Base-by-base conservation (phyloP, 1,284 basidiomycete genomes). In the Ustilago curta region DNA sequence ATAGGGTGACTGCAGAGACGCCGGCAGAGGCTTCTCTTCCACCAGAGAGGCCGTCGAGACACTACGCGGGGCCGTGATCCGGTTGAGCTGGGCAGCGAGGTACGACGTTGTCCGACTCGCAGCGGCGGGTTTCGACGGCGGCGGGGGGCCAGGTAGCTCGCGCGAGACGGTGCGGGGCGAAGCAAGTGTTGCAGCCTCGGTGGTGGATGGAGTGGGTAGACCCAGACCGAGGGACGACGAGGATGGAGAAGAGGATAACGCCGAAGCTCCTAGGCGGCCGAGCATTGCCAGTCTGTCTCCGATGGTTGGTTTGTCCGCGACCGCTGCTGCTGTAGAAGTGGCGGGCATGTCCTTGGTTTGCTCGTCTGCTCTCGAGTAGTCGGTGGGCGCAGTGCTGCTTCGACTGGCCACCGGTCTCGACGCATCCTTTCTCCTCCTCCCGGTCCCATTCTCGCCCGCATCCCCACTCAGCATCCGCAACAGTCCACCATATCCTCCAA, bases 201-300 rank as follows among this genome's bases (percentile, higher is more conserved):
- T 14, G 18, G 31, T 32, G 25, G 29, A 7, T 1, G 48, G 16
- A n/a, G 59, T 45, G 16, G 57, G 48, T n/a, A 52, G 40, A 32
- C 63, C 57, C 8, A 59, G 11, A 6, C 63, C 63, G 18, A 64
- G 19, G 7, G 57, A 51, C 7, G 53, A 49, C 21, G 64, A 52
- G 21, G 31, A 32, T 32, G 58, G 51, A 2, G 57, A 65, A 19
- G 61, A 59, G 12, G 57, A 55, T 39, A 53, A 39, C 7, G 51
- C 51, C 6, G 51, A 42, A 2, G 50, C 19, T 21, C 62, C 54
- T 19, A 84, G 48, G 27, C 77, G 70, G 6, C 82, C 79, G 11
- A 85, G 71, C 16, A 89, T 89, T 3, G 92, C 91, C 70, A 94
- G 85, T 19, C 64, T 42, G 21, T 63, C 60, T 3, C 56, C 59